phyloP scores from a whole-genome alignment of 345 rosid genomes.

The Eucalyptus sp. region DNA sequence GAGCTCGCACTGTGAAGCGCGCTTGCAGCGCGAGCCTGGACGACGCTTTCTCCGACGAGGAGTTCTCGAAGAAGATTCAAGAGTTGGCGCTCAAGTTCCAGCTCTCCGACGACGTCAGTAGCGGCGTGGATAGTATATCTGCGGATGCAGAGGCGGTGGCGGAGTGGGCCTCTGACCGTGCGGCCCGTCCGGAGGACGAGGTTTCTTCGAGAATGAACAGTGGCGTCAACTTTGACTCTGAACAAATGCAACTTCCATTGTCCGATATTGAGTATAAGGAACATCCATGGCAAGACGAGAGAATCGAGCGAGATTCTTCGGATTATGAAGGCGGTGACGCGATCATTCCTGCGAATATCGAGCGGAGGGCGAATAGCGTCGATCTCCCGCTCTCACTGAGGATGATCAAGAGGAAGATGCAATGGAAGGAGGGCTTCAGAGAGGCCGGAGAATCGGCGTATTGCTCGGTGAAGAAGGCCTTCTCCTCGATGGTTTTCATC shows the following conservation, averaged over 20 bases:
- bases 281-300: conserved; percentile 6
- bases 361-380: conserved; percentile 75
- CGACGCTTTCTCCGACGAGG: conserved; percentile 57
- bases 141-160: background rate
- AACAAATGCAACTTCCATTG: background rate
- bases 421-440: conserved; percentile 53
- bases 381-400: conserved; percentile 78
- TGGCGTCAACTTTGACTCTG: background rate
- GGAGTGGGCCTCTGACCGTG: background rate
- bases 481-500: conserved; percentile 93
- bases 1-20: conserved; percentile 14
- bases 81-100: conserved; percentile 50
- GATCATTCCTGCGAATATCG: conserved; percentile 39
- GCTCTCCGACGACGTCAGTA: conserved; percentile 11
- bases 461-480: conserved; percentile 70
- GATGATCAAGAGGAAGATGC: conserved; percentile 65
- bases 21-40: conserved; percentile 49
- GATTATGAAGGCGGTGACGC: background rate
- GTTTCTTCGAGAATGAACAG: background rate
- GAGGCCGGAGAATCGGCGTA: conserved; percentile 58
- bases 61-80: conserved; percentile 50
- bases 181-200: background rate
- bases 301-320: background rate
- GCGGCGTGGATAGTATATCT: background rate
- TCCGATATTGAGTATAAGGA: background rate